phyloP scores from a whole-genome alignment of 1,139 yeast species.

The Geotrichum fermentans region DNA sequence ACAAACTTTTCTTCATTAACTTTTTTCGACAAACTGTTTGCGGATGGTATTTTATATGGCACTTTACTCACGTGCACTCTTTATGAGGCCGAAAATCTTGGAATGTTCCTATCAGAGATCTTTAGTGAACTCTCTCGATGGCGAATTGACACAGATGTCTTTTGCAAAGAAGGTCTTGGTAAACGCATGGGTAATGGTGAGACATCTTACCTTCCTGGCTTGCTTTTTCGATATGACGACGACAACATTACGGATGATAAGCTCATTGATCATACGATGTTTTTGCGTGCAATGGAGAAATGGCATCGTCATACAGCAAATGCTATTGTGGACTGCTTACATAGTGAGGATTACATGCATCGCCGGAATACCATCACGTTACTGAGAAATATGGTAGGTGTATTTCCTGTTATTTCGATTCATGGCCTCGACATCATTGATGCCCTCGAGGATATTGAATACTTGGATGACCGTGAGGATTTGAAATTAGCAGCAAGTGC shows the following conservation, averaged over 20 bases:
- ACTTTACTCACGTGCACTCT: conserved; percentile 69
- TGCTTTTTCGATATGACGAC: conserved; percentile 25
- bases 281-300: conserved; percentile 45
- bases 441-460: conserved; percentile 47
- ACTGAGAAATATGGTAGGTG: conserved; percentile 59
- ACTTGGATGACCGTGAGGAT: conserved; percentile 68
- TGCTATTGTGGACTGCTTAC: conserved; percentile 48
- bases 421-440: conserved; percentile 56
- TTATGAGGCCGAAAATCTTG: conserved; percentile 76
- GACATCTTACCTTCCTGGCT: conserved; percentile 29
- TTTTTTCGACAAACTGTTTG: conserved; percentile 49
- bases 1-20: conserved; percentile 44
- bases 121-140: conserved; percentile 47
- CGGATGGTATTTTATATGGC: conserved; percentile 49
- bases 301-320: conserved; percentile 53
- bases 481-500: conserved; percentile 76
- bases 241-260: conserved; percentile 23
- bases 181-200: conserved; percentile 23
- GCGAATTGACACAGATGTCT: conserved; percentile 36
- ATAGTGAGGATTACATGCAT: conserved; percentile 66
- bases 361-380: conserved; percentile 77
- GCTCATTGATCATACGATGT: conserved; percentile 38
- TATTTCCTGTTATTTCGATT: conserved; percentile 64
- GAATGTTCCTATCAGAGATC: conserved; percentile 62
- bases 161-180: conserved; percentile 35